phyloP scores from a whole-genome alignment of 2,329 filamentous ascomycete genomes.

The Fusarium sp. region DNA sequence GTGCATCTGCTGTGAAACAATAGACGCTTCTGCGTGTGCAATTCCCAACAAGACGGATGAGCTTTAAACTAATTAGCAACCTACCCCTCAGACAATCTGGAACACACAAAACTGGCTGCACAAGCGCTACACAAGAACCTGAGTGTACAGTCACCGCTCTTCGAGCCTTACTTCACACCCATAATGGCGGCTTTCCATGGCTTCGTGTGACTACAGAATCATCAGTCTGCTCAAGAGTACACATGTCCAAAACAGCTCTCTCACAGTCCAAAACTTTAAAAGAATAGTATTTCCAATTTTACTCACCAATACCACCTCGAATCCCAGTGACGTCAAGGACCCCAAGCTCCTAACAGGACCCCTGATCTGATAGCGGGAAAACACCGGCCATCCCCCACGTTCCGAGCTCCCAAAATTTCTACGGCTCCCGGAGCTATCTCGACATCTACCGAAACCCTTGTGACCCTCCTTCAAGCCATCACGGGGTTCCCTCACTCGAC shows the following conservation, averaged over 20 bases:
- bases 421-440: constrained; percentile 22
- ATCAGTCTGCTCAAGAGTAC: background rate
- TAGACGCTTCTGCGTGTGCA: background rate
- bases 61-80: background rate
- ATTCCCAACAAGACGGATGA: background rate
- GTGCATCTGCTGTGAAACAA: constrained; percentile 5
- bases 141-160: background rate
- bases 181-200: background rate
- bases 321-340: constrained; percentile 29
- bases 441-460: constrained; percentile 9
- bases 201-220: background rate
- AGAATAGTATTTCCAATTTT: background rate
- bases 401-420: constrained; percentile 35
- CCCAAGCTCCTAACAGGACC: constrained; percentile 7
- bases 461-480: constrained; percentile 29
- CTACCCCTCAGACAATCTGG: background rate
- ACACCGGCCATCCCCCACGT: constrained; percentile 37
- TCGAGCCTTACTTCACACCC: background rate
- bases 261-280: background rate
- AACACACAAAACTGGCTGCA: background rate
- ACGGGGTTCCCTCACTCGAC: constrained; percentile 29
- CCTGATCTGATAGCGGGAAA: constrained; percentile 33
- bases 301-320: background rate
- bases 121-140: background rate
- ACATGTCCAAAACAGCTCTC: background rate